Conservation (phyloP, 129 eudicot species). For the Saposhnikovia divaricata region DNA sequence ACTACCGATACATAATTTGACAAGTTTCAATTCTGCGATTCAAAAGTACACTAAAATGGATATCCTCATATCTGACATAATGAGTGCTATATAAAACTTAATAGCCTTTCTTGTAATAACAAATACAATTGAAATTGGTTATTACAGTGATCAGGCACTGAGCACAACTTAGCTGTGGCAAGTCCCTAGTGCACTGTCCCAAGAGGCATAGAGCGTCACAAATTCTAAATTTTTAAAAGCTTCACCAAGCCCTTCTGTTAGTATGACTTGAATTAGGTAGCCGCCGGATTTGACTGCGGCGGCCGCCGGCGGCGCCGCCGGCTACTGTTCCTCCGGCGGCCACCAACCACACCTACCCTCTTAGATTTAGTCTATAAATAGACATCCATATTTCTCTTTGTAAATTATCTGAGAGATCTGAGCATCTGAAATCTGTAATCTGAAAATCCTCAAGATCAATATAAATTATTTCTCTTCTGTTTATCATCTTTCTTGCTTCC, state of each 20-base stretch:
- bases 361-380: no score
- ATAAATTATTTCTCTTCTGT: no score
- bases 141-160: slow-evolving; percentile 60
- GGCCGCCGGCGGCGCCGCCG: no score
- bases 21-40: slow-evolving; percentile 19
- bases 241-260: slow-evolving; percentile 59
- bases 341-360: no score
- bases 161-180: slow-evolving; percentile 25
- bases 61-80: slow-evolving; percentile 49
- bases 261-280: no score
- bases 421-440: no score
- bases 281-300: no score
- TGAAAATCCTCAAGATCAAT: no score
- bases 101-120: slow-evolving; percentile 52
- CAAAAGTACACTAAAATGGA: slow-evolving; percentile 55
- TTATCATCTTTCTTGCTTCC: no score
- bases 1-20: slow-evolving; percentile 19
- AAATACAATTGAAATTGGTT: slow-evolving; percentile 30
- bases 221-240: slow-evolving; percentile 33
- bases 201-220: slow-evolving; percentile 51
- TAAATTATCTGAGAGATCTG: no score
- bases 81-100: slow-evolving; percentile 60
- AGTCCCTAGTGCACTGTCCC: slow-evolving; percentile 59
- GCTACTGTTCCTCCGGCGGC: no score
- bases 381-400: no score